Evolutionary conservation across 106 monocot genomes (phyloP), one percentile per base, ranked within the genome.

Genomic region (Platanthera guangdongensis): DNA sequence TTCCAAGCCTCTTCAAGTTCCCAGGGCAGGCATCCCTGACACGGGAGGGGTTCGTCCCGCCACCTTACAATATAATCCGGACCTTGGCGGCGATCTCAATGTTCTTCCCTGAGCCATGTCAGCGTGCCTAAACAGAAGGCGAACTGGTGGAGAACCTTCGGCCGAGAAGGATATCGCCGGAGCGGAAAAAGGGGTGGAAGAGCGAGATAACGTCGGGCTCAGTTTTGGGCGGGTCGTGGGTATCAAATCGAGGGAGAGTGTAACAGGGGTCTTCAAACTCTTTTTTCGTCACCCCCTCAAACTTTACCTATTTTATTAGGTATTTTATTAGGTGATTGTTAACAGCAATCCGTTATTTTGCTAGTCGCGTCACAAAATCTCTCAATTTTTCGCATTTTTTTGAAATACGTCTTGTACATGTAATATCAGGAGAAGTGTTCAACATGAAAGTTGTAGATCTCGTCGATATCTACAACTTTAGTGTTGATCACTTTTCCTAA

Each of bases 201-300:
- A 87, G 83, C 19, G 78, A 64, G 70, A 87, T 81, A 83, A 87
- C 81, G 71, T 83, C 83, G 52, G 83, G 8, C 39, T 87, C 87
- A 25, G 87, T 83, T 75, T 83, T 87, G 9, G 87, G 75, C 19
- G 87, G 81, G 47, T 81, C 87, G 71, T 84, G 81, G 83, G 70
- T 62, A 48, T 77, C 47, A 5, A 79, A 86, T 82, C 82, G 82
- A 18, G 82, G 39, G 39, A 39, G 39, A 3, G 2, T 39, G 39
- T 39, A 1, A 39, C 0, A 39, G 2, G 39, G 32, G 25, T 0
- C 25, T 25, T 25, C 25, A 25, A 25, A 25, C 25, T 25, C 25
- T 25, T 25, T 25, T 25, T 25, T 25, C 25, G n/a, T n/a, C n/a
- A n/a, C n/a, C n/a, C n/a, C 25, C 25, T 25, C 25, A 25, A 25